Evolutionary conservation across 2,329 filamentous ascomycete genomes (phyloP), one percentile per base, ranked within the genome.

Genomic region (Hypoxylon sp.): DNA sequence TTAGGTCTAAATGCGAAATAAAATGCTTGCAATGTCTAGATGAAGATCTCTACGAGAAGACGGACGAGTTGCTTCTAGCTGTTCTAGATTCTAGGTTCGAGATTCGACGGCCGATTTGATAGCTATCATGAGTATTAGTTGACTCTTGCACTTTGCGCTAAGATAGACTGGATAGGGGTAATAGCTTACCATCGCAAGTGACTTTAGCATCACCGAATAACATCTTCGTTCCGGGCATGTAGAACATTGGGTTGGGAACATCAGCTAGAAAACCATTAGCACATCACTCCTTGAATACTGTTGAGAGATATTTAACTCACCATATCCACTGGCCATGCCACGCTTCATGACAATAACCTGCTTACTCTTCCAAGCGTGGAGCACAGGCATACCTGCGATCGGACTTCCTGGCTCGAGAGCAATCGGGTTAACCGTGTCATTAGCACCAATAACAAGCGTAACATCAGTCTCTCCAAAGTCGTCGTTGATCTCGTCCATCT

Each of bases 401-500:
- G 92, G 85, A 62, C 89, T 92, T 30, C 91, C 91, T 4, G 91
- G 89, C 75, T 97, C 92, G 68, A 97, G 80, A 0, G 93, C 92
- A 71, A 94, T 94, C 0, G 93, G 93, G 73, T 97, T 97, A 37
- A 97, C 93, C 0, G 93, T 97, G 72, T 97, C 93, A 71, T 97
- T 97, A 7, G 93, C 93, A 2, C 93, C 93, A 72, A 97, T 97
- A 0, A 97, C 93, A 3, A 97, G 85, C 0, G 92, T 93, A 8
- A 97, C 82, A 72, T 97, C 93, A 0, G 93, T 96, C 26, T 95
- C 91, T 6, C 84, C 78, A 76, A 97, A 97, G 72, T 97, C 93
- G 66, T 96, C 93, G 76, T 97, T 97, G 79, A 97, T 96, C 81
- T 97, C 93, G 71, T 97, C 93, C 93, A 97, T 97, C 79, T 97